A percentile compares a stretch with the other conserved stretches of the same genome.
phyloP scores from a whole-genome alignment of 352 stramenopile genomes.

The Peronospora tabacina region DNA sequence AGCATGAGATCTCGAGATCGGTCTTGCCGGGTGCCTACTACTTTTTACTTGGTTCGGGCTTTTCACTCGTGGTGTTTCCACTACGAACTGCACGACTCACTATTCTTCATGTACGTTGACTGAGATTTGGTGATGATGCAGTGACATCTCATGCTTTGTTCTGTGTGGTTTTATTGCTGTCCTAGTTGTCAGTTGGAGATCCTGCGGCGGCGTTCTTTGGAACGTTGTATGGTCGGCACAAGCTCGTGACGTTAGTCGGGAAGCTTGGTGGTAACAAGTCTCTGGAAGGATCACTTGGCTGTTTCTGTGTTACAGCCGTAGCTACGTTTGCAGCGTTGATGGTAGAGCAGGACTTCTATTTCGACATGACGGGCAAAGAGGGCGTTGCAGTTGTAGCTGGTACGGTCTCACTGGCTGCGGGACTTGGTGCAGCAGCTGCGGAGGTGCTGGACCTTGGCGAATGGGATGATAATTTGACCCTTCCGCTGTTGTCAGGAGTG shows the following conservation, averaged over 20 bases:
- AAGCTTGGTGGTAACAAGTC: conserved; percentile 31
- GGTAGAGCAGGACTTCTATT: conserved; percentile 27
- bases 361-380: conserved; percentile 3
- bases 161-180: conserved; percentile 14
- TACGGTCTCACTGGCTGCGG: conserved; percentile 25
- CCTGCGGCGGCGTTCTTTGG: conserved; percentile 43
- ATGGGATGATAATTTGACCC: conserved; percentile 55
- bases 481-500: conserved; percentile 37
- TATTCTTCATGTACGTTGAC: conserved; percentile 42
- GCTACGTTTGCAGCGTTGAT: conserved; percentile 21
- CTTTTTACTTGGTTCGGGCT: conserved; percentile 44
- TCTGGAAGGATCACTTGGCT: conserved; percentile 40
- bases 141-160: conserved; percentile 3
- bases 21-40: conserved; percentile 50
- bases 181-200: conserved; percentile 48
- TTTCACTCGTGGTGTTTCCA: conserved; percentile 34
- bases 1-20: conserved; percentile 31
- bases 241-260: conserved; percentile 20
- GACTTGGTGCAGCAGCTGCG: conserved; percentile 30
- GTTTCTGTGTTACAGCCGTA: conserved; percentile 20
- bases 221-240: conserved; percentile 34
- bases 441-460: conserved; percentile 38
- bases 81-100: conserved; percentile 36
- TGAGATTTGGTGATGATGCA: not conserved
- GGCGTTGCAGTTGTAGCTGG: not conserved